Evolutionary conservation across 345 rosid species (phyloP).

Genomic region (Heritiera littoralis): DNA sequence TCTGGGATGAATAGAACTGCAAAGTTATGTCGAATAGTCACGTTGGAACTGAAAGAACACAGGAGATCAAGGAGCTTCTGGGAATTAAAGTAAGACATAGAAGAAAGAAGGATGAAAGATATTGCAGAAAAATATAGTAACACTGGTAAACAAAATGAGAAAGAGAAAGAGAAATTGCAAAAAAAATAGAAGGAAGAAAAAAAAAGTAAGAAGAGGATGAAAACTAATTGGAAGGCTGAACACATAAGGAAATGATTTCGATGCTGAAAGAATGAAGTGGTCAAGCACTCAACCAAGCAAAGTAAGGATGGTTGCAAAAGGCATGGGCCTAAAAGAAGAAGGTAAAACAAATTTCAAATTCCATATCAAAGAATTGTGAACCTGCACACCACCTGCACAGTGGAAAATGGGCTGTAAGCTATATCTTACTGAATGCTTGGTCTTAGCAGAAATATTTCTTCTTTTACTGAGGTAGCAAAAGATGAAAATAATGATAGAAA

Average conservation of each 20-base stretch:
- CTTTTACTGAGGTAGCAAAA: neutral
- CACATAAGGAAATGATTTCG: neutral
- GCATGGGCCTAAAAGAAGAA: conserved; percentile 4
- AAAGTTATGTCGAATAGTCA: neutral
- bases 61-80: neutral
- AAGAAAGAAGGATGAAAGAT: neutral
- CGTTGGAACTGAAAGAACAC: neutral
- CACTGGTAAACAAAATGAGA: neutral
- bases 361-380: conserved; percentile 39
- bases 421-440: conserved; percentile 27
- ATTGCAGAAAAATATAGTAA: neutral
- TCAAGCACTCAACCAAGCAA: conserved; percentile 19
- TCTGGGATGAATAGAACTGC: neutral
- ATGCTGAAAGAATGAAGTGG: neutral
- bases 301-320: neutral
- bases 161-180: conserved; percentile 26
- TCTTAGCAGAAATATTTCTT: conserved; percentile 19
- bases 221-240: neutral
- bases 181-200: too few relatives aligned
- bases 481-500: neutral
- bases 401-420: conserved; percentile 56
- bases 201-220: neutral
- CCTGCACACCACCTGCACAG: conserved; percentile 62
- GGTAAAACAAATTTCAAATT: conserved; percentile 18
- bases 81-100: neutral